Base-by-base conservation (phyloP, 2,329 filamentous ascomycete species). In the Cladophialophora bantiana region DNA sequence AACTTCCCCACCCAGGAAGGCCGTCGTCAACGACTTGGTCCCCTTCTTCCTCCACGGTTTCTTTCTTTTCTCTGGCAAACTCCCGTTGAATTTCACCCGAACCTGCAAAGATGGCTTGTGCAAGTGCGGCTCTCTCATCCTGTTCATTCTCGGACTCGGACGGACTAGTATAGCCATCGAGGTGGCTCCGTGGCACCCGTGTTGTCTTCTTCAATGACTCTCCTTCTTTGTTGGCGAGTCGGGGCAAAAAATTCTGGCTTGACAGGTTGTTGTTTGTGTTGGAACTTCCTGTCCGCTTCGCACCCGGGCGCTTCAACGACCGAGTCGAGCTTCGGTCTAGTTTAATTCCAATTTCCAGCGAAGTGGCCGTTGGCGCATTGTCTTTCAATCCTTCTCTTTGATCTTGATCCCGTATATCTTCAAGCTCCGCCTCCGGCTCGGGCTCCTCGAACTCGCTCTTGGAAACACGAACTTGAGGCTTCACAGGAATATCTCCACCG, bases 1-100 rank as follows among this genome's bases (percentile, higher is more conserved):
- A 97, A 74, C 85, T 89, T 71, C 95, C 95, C 95, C 95, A 99
- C 54, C 95, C 95, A 0, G 93, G 93, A 5, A 99, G 84, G n/a
- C 91, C 91, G 71, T 90, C 90, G 76, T 94, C 93, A 35, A 93
- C 81, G 64, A 92, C 82, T 78, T 95, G 90, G 75, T 96, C 91
- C 72, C 91, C 93, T 77, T 97, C 93, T 18, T 92, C 91, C 35
- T 87, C 85, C 18, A 88, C 86, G 1, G 86, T 83, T 58, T 88
- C 86, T 15, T 84, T 85, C 80, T 98, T 98, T 76, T 98, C 94
- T 42, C 84, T 84, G 65, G 87, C 86, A 75, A 98, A 99, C 45
- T 93, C 89, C 54, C 86, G 87, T 7, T 90, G 88, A 1, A 96
- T 92, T 31, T 73, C 70, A 50, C 71, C 70, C 34, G 67, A 66